phyloP scores from a whole-genome alignment of 148 eudicot genomes.

The Chenopodium formosanum region DNA sequence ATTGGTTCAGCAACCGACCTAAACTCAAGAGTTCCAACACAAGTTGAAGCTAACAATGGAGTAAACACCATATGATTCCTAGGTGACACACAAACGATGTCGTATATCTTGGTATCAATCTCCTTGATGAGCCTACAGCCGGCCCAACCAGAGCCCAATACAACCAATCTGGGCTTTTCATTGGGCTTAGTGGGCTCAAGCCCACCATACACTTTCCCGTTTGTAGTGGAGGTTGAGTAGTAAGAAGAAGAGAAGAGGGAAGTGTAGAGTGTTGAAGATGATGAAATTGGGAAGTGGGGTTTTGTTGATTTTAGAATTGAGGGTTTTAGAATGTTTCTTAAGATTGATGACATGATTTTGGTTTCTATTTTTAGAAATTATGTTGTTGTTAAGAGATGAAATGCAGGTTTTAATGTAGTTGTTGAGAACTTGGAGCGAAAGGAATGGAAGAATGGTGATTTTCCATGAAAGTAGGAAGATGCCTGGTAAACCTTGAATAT shows the following conservation, averaged over 20 bases:
- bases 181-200: conserved; percentile 61
- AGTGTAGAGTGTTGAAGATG: conserved; percentile 23
- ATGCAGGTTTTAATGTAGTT: not conserved
- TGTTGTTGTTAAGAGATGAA: not conserved
- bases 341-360: conserved; percentile 42
- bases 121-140: conserved; percentile 87
- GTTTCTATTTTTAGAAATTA: not conserved
- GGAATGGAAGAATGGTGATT: conserved; percentile 1
- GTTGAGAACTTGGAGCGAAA: conserved; percentile 12
- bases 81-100: conserved; percentile 85
- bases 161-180: conserved; percentile 91
- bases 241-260: conserved; percentile 28
- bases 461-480: conserved; percentile 27
- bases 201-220: conserved; percentile 34
- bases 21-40: conserved; percentile 94
- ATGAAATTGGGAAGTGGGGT: conserved; percentile 20
- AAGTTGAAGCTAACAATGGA: conserved; percentile 86
- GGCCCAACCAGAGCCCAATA: conserved; percentile 93
- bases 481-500: not conserved
- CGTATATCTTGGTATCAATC: conserved; percentile 66
- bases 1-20: conserved; percentile 96
- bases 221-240: not conserved
- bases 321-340: conserved; percentile 43
- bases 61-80: conserved; percentile 98
- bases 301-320: conserved; percentile 24